Conservation (phyloP, 495 filamentous ascomycete genomes). For the Friedmanniomyces endolithicus region DNA sequence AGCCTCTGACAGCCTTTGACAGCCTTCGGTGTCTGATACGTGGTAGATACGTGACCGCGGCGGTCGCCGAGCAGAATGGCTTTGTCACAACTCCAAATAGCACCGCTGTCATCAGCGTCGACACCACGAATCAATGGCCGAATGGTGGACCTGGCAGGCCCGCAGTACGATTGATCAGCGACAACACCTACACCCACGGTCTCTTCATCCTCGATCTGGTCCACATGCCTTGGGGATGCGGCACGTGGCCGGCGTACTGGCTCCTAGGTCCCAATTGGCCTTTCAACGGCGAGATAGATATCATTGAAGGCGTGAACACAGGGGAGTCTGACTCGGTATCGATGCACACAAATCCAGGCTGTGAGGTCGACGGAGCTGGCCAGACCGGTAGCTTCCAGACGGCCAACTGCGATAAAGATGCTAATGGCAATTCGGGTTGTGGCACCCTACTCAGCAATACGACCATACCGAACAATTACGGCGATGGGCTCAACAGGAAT, state of each 20-base stretch:
- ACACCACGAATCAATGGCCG: slow-evolving; percentile 15
- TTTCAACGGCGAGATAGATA: slow-evolving; percentile 72
- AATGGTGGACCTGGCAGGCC: slow-evolving; percentile 22
- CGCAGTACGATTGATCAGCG: slow-evolving; percentile 15
- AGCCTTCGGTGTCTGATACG: background rate
- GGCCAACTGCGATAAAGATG: slow-evolving; percentile 37
- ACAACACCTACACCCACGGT: slow-evolving; percentile 20
- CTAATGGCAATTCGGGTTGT: slow-evolving; percentile 12
- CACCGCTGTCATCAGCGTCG: slow-evolving; percentile 15
- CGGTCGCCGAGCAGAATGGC: slow-evolving; percentile 16
- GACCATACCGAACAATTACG: slow-evolving; percentile 30
- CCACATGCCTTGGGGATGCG: slow-evolving; percentile 23
- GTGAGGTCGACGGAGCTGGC: slow-evolving; percentile 41
- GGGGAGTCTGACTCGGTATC: slow-evolving; percentile 52
- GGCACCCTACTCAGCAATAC: slow-evolving; percentile 13
- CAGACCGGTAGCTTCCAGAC: slow-evolving; percentile 38
- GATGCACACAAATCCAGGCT: slow-evolving; percentile 56
- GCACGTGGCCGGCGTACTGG: slow-evolving; percentile 38
- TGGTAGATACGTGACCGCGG: slow-evolving; percentile 16
- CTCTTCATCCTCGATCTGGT: slow-evolving; percentile 20
- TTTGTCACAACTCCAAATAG: slow-evolving; percentile 13
- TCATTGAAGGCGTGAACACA: slow-evolving; percentile 72
- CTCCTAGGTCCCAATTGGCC: slow-evolving; percentile 68
- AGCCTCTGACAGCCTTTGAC: background rate
- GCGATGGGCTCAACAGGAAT: slow-evolving; percentile 12